Percentiles rank a stretch among this genome's conserved stretches.
These are phyloP conservation scores for Coemansia sp. DNA, from an alignment of 192 early-diverging fungal genomes.

Conservation along the genomic window DNA sequence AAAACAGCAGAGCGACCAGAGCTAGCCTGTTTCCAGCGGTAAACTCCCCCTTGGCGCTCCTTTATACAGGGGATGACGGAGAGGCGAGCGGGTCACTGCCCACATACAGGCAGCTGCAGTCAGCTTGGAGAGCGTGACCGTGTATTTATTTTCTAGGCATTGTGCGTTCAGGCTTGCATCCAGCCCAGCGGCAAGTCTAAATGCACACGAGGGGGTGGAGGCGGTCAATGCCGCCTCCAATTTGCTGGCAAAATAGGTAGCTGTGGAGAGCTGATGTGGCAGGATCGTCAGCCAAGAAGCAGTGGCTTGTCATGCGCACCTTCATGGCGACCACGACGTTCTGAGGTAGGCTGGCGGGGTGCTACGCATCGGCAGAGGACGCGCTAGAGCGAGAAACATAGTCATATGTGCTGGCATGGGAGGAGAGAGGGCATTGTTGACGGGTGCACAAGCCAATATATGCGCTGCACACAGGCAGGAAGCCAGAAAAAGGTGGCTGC, in stretches of 20 bases:
- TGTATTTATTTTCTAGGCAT: constrained; percentile 3
- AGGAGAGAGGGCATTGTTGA: not conserved
- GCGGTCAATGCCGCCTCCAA: constrained; percentile 1
- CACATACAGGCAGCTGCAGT: not conserved
- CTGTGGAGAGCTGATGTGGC: not conserved
- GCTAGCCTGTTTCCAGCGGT: not conserved
- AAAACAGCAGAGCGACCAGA: not conserved
- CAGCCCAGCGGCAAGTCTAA: constrained; percentile 7
- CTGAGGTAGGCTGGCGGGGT: not conserved
- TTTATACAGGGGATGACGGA: not conserved
- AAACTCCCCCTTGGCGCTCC: not conserved
- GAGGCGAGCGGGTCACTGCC: not conserved
- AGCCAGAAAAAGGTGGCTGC: constrained; percentile 4
- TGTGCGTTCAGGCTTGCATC: constrained; percentile 10
- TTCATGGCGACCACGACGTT: not conserved
- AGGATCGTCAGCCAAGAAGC: not conserved
- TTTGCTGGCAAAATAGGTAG: constrained; percentile 4
- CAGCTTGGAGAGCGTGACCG: not conserved
- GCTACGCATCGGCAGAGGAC: not conserved
- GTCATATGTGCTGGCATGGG: constrained; percentile 6
- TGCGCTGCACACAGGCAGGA: constrained; percentile 1
- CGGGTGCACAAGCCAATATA: constrained; percentile 5
- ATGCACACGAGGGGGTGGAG: not conserved
- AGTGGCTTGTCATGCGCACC: not conserved
- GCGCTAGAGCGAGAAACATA: not conserved